Conservation (phyloP, 306 rosid species). For the Purshia tridentata region DNA sequence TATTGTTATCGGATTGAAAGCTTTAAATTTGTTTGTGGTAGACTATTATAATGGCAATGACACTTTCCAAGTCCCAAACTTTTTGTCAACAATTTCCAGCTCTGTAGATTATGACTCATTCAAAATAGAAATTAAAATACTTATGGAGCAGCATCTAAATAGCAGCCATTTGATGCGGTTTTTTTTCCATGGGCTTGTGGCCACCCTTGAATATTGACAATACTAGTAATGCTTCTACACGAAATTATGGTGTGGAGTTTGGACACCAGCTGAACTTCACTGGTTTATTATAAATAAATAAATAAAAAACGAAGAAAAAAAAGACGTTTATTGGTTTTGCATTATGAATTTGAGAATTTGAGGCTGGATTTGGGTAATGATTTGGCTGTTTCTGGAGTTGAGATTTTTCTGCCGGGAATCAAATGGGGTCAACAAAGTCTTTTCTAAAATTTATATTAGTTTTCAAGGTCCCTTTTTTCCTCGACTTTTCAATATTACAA, state of each 20-base stretch:
- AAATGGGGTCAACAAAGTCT: neutral
- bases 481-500: neutral
- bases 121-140: neutral
- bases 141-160: neutral
- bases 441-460: neutral
- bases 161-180: neutral
- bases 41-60: neutral
- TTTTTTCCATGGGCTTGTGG: neutral
- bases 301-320: too few species aligned
- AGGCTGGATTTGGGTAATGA: neutral
- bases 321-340: neutral
- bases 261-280: neutral
- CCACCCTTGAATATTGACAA: slow-evolving; percentile 16
- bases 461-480: neutral
- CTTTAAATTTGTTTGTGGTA: too few species aligned
- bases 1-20: slow-evolving; percentile 15
- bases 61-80: neutral
- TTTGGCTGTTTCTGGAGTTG: neutral
- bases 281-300: too few species aligned
- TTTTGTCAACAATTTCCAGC: neutral
- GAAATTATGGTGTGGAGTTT: neutral
- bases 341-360: neutral
- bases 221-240: neutral
- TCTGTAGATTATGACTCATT: neutral
- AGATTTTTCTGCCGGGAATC: neutral